These are phyloP conservation scores for Tuber indicum DNA, from an alignment of 495 filamentous ascomycete species.

Conservation along the genomic window DNA sequence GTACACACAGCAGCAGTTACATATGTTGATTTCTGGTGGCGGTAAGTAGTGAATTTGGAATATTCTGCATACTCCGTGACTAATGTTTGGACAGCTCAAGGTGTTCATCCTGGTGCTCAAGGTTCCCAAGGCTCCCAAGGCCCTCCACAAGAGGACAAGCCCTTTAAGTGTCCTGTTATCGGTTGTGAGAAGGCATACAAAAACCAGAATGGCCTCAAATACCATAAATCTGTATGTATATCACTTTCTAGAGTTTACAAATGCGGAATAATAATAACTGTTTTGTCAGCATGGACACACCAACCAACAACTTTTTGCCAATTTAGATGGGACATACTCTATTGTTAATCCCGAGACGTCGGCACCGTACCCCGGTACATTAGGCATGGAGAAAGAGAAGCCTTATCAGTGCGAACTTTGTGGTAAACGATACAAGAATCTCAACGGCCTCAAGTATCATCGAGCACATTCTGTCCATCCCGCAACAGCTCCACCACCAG, in stretches of 20 bases:
- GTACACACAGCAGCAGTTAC: constrained; percentile 34
- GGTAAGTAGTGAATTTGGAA: constrained; percentile 10
- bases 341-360: constrained; percentile 97
- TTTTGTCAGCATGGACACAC: constrained; percentile 75
- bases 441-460: constrained; percentile 85
- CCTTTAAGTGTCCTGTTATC: constrained; percentile 94
- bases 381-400: constrained; percentile 99
- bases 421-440: constrained; percentile 98
- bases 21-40: constrained; percentile 36
- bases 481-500: constrained; percentile 23
- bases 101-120: not conserved
- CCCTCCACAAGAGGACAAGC: constrained; percentile 69
- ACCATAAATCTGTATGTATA: constrained; percentile 59
- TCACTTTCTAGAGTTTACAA: constrained; percentile 28
- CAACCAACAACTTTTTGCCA: constrained; percentile 90
- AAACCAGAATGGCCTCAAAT: constrained; percentile 98
- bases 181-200: constrained; percentile 99
- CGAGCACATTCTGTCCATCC: constrained; percentile 40
- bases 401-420: constrained; percentile 94
- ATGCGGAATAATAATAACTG: constrained; percentile 20
- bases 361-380: constrained; percentile 84
- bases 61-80: not conserved
- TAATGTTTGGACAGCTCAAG: not conserved
- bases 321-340: constrained; percentile 91
- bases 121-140: not conserved